phyloP scores from a whole-genome alignment of 2,329 filamentous ascomycete genomes.

The Lecanicillium sp. region DNA sequence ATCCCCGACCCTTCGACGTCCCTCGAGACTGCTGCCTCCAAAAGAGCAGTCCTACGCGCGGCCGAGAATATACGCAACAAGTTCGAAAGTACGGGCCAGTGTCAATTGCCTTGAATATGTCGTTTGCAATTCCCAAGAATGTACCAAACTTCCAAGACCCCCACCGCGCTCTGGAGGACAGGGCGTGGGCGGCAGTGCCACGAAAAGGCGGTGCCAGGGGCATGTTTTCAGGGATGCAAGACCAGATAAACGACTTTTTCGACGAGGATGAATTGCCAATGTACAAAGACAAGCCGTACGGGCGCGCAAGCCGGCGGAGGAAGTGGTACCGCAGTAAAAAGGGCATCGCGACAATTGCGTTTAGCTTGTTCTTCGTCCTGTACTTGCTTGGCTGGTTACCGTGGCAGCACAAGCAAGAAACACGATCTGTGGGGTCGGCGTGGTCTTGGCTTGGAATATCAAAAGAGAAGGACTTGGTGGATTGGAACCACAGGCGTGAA shows the following conservation, averaged over 20 bases:
- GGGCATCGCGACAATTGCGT: conserved; percentile 41
- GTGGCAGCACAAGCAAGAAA: conserved; percentile 24
- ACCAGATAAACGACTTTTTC: conserved; percentile 57
- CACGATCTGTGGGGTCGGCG: conserved; percentile 26
- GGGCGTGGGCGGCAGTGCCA: conserved; percentile 50
- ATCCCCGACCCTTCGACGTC: conserved; percentile 38
- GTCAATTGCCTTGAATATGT: conserved; percentile 51
- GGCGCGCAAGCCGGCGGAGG: conserved; percentile 51
- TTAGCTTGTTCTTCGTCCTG: conserved; percentile 50
- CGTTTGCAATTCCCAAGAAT: conserved; percentile 60
- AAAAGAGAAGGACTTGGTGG: conserved; percentile 35
- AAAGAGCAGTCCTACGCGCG: conserved; percentile 36
- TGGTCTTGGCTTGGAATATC: conserved; percentile 53
- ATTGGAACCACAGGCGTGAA: conserved; percentile 74
- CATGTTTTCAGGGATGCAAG: conserved; percentile 46
- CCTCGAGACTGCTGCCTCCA: conserved; percentile 37
- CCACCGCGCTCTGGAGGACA: conserved; percentile 57
- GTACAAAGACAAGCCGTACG: conserved; percentile 99
- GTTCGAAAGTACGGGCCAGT: conserved; percentile 39
- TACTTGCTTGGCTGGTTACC: conserved; percentile 63
- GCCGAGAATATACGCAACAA: conserved; percentile 35
- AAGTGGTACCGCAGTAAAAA: conserved; percentile 56
- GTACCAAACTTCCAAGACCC: conserved; percentile 60
- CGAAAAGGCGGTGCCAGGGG: conserved; percentile 20
- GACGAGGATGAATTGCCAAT: conserved; percentile 61